These are phyloP conservation scores for Oidiodendron maius DNA, from an alignment of 495 filamentous ascomycete species.

Conservation along the genomic window DNA sequence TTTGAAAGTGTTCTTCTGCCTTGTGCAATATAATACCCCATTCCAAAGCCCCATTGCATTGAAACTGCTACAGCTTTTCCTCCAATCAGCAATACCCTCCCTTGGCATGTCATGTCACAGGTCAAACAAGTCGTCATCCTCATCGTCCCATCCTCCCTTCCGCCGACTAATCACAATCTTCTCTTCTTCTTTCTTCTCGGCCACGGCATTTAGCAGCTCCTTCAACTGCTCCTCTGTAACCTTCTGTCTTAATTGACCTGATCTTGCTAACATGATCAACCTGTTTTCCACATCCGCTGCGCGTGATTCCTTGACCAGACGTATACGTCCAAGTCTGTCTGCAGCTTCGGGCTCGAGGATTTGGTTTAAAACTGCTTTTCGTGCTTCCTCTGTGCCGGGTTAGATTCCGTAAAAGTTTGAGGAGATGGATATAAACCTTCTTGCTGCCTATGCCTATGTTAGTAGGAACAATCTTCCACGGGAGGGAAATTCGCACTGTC, in stretches of 20 bases:
- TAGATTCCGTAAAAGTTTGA: neutral
- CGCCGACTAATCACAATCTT: constrained; percentile 81
- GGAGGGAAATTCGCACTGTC: constrained; percentile 43
- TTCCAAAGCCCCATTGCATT: too few species aligned
- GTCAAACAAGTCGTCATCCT: constrained; percentile 54
- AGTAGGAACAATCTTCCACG: neutral
- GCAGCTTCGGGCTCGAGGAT: constrained; percentile 92
- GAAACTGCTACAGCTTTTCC: too few species aligned
- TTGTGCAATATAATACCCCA: neutral
- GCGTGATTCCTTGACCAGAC: constrained; percentile 89
- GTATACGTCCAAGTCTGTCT: constrained; percentile 89
- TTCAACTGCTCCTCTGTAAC: constrained; percentile 93
- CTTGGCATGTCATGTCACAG: constrained; percentile 3
- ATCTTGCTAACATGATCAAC: constrained; percentile 83
- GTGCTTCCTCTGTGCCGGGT: constrained; percentile 48
- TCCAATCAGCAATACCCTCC: neutral
- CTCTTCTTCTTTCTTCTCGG: constrained; percentile 57
- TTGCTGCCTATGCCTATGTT: constrained; percentile 45
- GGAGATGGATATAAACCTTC: constrained; percentile 44
- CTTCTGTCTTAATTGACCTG: constrained; percentile 77
- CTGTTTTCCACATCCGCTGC: constrained; percentile 88
- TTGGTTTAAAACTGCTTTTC: constrained; percentile 74
- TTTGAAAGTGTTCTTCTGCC: neutral
- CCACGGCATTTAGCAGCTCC: constrained; percentile 76
- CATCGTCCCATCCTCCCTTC: constrained; percentile 81